These are phyloP conservation scores for Colletotrichum sidae DNA, from an alignment of 2,329 filamentous ascomycete species.

Conservation along the genomic window DNA sequence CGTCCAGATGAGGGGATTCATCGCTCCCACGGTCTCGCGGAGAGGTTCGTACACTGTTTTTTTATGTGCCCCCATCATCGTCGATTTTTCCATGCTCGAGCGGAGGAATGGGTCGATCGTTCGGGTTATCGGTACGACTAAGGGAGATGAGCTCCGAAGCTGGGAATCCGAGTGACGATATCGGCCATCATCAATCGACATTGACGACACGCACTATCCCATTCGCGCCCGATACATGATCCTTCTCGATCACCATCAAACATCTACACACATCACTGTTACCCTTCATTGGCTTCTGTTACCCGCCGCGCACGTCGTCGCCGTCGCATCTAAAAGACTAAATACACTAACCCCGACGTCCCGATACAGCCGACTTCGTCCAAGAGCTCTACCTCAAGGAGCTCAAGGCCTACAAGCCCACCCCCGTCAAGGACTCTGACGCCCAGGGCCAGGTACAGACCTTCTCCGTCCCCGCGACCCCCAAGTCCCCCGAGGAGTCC, in stretches of 20 bases:
- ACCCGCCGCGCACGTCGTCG: slow-evolving; percentile 3
- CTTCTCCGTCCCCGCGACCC: slow-evolving; percentile 83
- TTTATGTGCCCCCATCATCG: slow-evolving; percentile 6
- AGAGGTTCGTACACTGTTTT: slow-evolving; percentile 63
- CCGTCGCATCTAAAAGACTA: neutral
- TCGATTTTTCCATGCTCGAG: neutral
- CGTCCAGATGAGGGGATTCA: slow-evolving; percentile 66
- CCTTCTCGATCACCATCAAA: neutral
- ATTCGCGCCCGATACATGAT: neutral
- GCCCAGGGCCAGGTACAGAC: slow-evolving; percentile 91
- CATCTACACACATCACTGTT: neutral
- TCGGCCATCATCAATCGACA: slow-evolving; percentile 12
- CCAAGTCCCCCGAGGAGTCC: slow-evolving; percentile 90
- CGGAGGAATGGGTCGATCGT: slow-evolving; percentile 3
- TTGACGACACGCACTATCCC: neutral
- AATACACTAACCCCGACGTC: slow-evolving; percentile 16
- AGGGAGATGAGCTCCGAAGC: slow-evolving; percentile 35
- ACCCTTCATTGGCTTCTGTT: neutral
- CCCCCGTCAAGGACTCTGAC: slow-evolving; percentile 85
- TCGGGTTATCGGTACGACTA: slow-evolving; percentile 28
- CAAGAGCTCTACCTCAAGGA: slow-evolving; percentile 98
- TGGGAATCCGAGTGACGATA: slow-evolving; percentile 24
- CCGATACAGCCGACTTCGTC: slow-evolving; percentile 85
- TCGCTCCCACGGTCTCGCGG: slow-evolving; percentile 70
- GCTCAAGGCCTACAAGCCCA: slow-evolving; percentile 93